Evolutionary conservation across 2,329 filamentous ascomycete species (phyloP).

Genomic region (Colletotrichum aenigma): DNA sequence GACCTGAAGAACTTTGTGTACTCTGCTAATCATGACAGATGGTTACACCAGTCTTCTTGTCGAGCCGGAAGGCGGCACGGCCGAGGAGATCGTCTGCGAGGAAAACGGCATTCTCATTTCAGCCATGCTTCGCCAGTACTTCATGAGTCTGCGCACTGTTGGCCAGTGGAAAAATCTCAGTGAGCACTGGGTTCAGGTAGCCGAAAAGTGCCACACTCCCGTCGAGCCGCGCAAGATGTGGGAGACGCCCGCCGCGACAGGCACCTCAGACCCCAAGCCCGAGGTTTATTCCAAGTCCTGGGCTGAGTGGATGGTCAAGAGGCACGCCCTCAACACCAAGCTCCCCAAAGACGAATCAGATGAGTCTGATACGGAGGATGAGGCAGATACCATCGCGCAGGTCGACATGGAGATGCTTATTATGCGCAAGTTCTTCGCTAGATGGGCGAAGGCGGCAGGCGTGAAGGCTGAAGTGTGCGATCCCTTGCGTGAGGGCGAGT

Average conservation of each 20-base stretch:
- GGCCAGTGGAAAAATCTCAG: constrained; percentile 80
- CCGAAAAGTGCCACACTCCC: constrained; percentile 61
- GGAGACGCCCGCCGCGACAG: constrained; percentile 31
- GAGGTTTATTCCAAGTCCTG: constrained; percentile 33
- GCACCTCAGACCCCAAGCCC: constrained; percentile 6
- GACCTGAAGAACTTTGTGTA: neutral
- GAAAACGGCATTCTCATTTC: constrained; percentile 89
- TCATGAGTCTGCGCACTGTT: constrained; percentile 82
- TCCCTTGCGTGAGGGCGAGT: constrained; percentile 62
- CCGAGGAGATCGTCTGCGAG: constrained; percentile 80
- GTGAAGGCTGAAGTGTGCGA: constrained; percentile 59
- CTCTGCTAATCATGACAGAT: constrained; percentile 47
- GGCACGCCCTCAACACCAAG: constrained; percentile 36
- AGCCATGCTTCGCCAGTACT: constrained; percentile 87
- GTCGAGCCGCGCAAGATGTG: constrained; percentile 44
- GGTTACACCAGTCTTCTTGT: constrained; percentile 81
- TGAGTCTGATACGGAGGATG: constrained; percentile 37
- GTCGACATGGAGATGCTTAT: constrained; percentile 64
- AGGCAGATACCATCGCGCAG: constrained; percentile 41
- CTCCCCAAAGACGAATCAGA: constrained; percentile 46
- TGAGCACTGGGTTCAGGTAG: constrained; percentile 70
- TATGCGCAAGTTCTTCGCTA: constrained; percentile 70
- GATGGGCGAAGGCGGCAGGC: constrained; percentile 74
- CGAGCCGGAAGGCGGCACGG: constrained; percentile 74
- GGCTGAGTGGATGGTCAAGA: constrained; percentile 38